Conservation (phyloP, 2,329 filamentous ascomycete species). For the Diaporthe ampelina region DNA sequence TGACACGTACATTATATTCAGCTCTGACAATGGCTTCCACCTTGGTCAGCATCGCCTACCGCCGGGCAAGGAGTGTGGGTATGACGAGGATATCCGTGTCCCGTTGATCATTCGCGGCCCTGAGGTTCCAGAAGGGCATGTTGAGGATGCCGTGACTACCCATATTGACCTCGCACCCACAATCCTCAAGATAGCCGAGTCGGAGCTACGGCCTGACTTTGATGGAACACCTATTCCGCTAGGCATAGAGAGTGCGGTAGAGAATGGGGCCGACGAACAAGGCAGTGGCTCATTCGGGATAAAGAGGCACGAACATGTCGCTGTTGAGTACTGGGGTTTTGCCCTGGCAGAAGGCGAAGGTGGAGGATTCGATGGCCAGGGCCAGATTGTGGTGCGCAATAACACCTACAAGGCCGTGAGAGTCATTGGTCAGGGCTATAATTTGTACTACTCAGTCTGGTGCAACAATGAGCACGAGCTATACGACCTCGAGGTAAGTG, state of each 20-base stretch:
- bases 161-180: conserved; percentile 76
- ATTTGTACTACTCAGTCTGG: conserved; percentile 75
- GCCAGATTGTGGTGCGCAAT: conserved; percentile 27
- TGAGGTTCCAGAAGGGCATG: conserved; percentile 59
- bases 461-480: conserved; percentile 75
- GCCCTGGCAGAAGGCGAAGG: conserved; percentile 50
- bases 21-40: conserved; percentile 71
- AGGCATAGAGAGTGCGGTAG: background rate
- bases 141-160: conserved; percentile 64
- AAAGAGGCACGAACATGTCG: conserved; percentile 61
- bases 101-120: conserved; percentile 73
- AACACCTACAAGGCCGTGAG: conserved; percentile 68
- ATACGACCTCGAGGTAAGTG: conserved; percentile 68
- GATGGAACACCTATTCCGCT: conserved; percentile 67
- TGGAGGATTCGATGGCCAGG: conserved; percentile 39
- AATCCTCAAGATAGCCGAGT: conserved; percentile 61
- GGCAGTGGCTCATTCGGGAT: background rate
- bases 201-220: conserved; percentile 62
- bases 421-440: conserved; percentile 64
- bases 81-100: conserved; percentile 72
- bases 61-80: conserved; percentile 70
- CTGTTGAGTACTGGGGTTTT: conserved; percentile 62
- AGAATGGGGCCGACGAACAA: background rate
- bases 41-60: conserved; percentile 70
- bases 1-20: conserved; percentile 71